These are phyloP conservation scores for Heritiera fomes DNA, from an alignment of 345 rosid genomes.

Conservation along the genomic window DNA sequence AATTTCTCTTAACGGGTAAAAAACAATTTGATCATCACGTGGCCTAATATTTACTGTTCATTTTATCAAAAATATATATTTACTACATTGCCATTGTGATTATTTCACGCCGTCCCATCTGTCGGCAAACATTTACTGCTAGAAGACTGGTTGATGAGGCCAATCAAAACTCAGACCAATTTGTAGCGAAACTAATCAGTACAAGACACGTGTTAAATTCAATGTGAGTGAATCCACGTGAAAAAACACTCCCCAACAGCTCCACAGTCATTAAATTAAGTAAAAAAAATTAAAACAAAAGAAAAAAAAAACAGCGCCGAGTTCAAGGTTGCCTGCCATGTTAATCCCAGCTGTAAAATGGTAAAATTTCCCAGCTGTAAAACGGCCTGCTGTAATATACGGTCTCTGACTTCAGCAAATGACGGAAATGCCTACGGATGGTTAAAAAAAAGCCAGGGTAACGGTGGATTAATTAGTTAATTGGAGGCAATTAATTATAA, in stretches of 20 bases:
- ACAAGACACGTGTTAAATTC: neutral
- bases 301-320: slow-evolving; percentile 22
- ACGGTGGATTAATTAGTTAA: slow-evolving; percentile 8
- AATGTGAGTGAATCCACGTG: neutral
- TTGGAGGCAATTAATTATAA: neutral
- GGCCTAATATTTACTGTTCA: neutral
- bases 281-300: neutral
- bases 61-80: too few relatives aligned
- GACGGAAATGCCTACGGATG: slow-evolving; percentile 15
- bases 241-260: neutral
- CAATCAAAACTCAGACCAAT: neutral
- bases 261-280: neutral
- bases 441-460: neutral
- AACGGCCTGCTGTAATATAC: slow-evolving; percentile 8
- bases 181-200: neutral
- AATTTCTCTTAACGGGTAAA: slow-evolving; percentile 1
- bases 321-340: slow-evolving; percentile 41
- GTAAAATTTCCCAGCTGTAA: neutral
- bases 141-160: neutral
- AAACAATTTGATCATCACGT: neutral
- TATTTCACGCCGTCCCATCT: neutral
- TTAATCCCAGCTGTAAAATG: slow-evolving; percentile 33
- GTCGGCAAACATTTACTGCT: neutral
- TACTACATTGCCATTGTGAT: neutral
- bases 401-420: neutral